Base-by-base conservation (phyloP, 2,329 filamentous ascomycete genomes). In the Kalaharituber pfeilii region DNA sequence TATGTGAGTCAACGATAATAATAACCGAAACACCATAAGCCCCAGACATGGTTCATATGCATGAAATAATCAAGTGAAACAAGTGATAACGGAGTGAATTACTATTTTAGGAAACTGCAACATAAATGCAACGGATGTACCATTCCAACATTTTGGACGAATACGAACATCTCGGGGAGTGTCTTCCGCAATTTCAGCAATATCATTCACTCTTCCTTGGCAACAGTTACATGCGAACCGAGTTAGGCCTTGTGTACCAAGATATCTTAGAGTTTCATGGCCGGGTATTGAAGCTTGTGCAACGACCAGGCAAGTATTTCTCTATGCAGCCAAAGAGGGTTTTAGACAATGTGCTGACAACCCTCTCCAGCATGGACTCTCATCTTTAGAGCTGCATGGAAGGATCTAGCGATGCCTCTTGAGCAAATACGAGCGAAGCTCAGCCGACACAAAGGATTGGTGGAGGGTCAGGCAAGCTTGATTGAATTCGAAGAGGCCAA, bases 181-280 rank as follows among this genome's bases (percentile, higher is more conserved):
- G 65, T 3, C 60, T 71, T 0, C 69, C 69, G 8, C 57, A 68
- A 3, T 56, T 72, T 1, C 11, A 53, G 5, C 58, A 66, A 22
- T 69, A 69, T 27, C 56, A 66, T 30, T 24, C 51, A 5, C 50
- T 68, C 0, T 68, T 71, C 52, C 52, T 54, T 2, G 65, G 65
- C 8, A 13, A 25, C 20, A 44, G 54, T 0, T 51, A 67, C 13
- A 66, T 72, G 63, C 54, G 58, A 3, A 49, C 57, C 0, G 62
- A 67, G 5, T 60, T 71, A 2, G 62, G 57, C 20, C 18, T 65
- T n/a, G 67, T 71, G 5, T 71, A 68, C 47, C 57, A 61, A 5
- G 69, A 71, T 50, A 67, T 69, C 3, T 60, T 71, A 0, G 65
- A 67, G 1, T 71, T 71, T 53, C 69, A 71, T 53, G 56, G 60